A percentile compares a stretch with the other conserved stretches of the same genome.
These are phyloP conservation scores for Colletotrichum scovillei DNA, from an alignment of 2,329 filamentous ascomycete species.

Conservation along the genomic window DNA sequence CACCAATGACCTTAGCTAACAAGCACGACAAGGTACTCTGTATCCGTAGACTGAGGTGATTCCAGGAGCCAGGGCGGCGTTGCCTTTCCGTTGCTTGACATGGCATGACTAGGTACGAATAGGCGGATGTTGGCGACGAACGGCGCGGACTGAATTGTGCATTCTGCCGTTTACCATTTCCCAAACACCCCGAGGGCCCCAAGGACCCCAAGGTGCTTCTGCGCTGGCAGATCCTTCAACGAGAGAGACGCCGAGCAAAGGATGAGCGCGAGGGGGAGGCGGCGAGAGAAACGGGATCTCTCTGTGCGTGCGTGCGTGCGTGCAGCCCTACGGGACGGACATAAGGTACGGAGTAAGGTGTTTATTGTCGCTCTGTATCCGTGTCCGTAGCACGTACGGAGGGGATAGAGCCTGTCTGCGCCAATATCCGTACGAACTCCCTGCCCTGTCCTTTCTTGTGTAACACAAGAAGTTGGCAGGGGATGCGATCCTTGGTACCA, in stretches of 20 bases:
- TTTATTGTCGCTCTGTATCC: not conserved
- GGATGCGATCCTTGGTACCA: not conserved
- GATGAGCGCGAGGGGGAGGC: not conserved
- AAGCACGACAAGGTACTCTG: too few relatives aligned
- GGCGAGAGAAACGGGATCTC: not conserved
- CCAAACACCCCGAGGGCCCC: not conserved
- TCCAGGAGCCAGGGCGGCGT: not conserved
- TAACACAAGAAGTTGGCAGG: not conserved
- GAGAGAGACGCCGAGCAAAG: not conserved
- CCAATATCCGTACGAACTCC: not conserved
- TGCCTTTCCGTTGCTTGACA: not conserved
- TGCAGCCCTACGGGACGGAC: conserved; percentile 1
- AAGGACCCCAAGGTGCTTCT: not conserved
- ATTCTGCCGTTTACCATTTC: not conserved
- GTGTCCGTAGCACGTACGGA: not conserved
- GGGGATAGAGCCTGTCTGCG: not conserved
- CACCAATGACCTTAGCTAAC: not conserved
- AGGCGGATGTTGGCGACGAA: not conserved
- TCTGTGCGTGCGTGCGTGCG: not conserved
- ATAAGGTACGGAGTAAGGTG: not conserved
- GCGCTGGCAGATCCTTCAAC: not conserved
- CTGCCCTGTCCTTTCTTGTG: conserved; percentile 4
- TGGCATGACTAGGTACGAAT: not conserved
- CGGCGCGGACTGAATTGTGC: not conserved
- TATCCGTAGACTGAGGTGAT: not conserved